Evolutionary conservation across 2,329 filamentous ascomycete genomes (phyloP).

Genomic region (Aspergillus sergii): DNA sequence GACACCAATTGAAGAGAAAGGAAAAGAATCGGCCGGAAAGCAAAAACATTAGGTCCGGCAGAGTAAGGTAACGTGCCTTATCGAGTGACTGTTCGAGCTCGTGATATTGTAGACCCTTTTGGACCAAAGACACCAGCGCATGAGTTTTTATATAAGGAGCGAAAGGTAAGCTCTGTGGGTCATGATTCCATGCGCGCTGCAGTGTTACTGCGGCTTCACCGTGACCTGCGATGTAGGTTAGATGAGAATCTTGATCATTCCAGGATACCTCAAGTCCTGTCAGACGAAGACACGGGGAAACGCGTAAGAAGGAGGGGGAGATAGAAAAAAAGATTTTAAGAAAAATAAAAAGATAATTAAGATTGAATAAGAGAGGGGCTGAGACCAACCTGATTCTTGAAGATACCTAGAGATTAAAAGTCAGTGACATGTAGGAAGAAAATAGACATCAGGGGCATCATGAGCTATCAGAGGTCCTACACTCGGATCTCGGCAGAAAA

Average conservation of each 20-base stretch:
- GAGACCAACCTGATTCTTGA: conserved; percentile 56
- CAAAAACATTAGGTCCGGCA: neutral
- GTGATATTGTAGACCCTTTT: conserved; percentile 62
- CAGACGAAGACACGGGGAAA: neutral
- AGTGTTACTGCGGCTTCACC: conserved; percentile 63
- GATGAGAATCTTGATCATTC: neutral
- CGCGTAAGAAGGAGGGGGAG: neutral
- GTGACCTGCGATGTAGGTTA: conserved; percentile 47
- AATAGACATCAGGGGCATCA: neutral
- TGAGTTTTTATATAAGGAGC: conserved; percentile 61
- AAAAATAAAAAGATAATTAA: conserved; percentile 10
- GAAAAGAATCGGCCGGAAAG: neutral
- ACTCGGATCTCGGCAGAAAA: conserved; percentile 1
- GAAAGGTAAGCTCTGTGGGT: conserved; percentile 64
- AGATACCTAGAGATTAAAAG: conserved; percentile 49
- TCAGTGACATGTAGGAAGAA: conserved; percentile 15
- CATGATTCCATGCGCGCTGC: conserved; percentile 64
- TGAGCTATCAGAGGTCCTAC: neutral
- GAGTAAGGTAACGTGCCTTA: conserved; percentile 42
- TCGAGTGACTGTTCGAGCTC: conserved; percentile 53
- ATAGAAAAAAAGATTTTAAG: neutral
- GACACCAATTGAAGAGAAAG: conserved; percentile 6
- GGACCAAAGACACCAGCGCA: conserved; percentile 63
- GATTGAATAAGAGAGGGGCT: conserved; percentile 11
- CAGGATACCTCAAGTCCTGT: neutral